Percentiles rank a stretch among this genome's conserved stretches.
These are phyloP conservation scores for Rhizophora apiculata DNA, from an alignment of 345 rosid species.

Conservation along the genomic window DNA sequence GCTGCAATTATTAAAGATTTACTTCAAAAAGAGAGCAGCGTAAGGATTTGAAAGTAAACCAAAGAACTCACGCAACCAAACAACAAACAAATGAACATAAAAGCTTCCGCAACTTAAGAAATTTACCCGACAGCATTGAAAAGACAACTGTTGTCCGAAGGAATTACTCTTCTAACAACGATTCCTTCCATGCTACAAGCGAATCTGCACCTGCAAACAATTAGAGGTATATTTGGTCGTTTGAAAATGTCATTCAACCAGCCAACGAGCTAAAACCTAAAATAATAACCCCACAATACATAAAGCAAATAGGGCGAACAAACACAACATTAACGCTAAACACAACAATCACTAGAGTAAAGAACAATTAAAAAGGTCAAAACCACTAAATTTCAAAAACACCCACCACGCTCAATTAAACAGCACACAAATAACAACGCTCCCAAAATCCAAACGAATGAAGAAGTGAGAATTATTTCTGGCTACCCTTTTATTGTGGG, in stretches of 20 bases:
- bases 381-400: no score
- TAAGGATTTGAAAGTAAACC: not conserved
- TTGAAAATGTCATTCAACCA: not conserved
- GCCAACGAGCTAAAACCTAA: not conserved
- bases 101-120: slow-evolving; percentile 1
- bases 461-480: not conserved
- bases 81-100: not conserved
- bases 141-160: slow-evolving; percentile 95
- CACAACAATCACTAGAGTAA: no score
- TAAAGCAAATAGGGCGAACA: no score
- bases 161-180: slow-evolving; percentile 79
- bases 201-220: slow-evolving; percentile 13
- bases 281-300: not conserved
- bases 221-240: not conserved
- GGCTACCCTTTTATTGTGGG: no score
- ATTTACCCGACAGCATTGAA: slow-evolving; percentile 87
- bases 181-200: slow-evolving; percentile 47
- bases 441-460: not conserved
- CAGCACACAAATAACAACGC: no score
- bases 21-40: not conserved
- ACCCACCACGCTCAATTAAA: no score
- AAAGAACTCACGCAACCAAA: not conserved
- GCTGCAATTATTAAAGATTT: slow-evolving; percentile 34
- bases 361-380: no score
- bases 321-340: no score